A percentile compares a stretch with the other conserved stretches of the same genome.
Conservation (phyloP, 345 rosid genomes). For the Eutrema japonicum region DNA sequence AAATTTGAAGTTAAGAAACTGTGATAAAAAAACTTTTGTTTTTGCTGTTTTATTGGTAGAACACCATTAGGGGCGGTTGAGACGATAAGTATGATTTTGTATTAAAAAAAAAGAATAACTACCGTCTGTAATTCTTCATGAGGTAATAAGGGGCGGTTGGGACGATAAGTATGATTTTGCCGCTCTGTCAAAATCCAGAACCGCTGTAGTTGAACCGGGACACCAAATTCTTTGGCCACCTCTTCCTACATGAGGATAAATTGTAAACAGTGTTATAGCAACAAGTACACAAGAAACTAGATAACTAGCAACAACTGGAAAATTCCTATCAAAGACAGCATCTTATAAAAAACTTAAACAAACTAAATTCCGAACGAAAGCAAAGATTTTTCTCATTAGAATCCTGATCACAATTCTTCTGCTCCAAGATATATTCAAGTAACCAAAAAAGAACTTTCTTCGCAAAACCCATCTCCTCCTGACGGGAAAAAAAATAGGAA, state of each 20-base stretch:
- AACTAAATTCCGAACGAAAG: not conserved
- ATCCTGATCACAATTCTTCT: too few species aligned
- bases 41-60: too few species aligned
- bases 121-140: slow-evolving; percentile 89
- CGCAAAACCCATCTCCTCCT: not conserved
- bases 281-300: not conserved
- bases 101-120: slow-evolving; percentile 33
- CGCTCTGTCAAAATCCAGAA: slow-evolving; percentile 99
- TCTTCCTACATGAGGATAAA: slow-evolving; percentile 67
- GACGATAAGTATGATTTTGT: too few species aligned
- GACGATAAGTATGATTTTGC: slow-evolving; percentile 96
- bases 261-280: slow-evolving; percentile 23
- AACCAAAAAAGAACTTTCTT: not conserved
- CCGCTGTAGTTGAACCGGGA: slow-evolving; percentile 85
- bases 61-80: too few species aligned
- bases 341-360: not conserved
- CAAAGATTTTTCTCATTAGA: slow-evolving; percentile 11
- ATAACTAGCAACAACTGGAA: slow-evolving; percentile 1
- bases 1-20: too few species aligned
- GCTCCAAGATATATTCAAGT: not conserved
- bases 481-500: slow-evolving; percentile 7
- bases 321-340: not conserved
- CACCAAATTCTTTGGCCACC: slow-evolving; percentile 89
- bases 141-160: slow-evolving; percentile 78
- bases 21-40: too few species aligned